Evolutionary conservation across 176 grass and related monocot genomes (phyloP).

Genomic region (Chrysopogon serrulatus): DNA sequence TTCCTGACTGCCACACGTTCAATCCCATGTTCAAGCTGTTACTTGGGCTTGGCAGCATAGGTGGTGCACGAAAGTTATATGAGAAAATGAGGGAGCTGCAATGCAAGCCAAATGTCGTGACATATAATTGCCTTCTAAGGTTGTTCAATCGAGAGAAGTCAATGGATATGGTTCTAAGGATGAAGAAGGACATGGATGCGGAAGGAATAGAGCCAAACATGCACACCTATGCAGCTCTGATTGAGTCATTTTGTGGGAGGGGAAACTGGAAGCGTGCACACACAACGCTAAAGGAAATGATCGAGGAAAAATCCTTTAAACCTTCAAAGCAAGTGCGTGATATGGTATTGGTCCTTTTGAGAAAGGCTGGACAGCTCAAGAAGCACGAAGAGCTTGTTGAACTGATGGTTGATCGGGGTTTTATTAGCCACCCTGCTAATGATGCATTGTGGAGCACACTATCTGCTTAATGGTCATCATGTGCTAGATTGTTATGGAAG

Average conservation of each 20-base stretch:
- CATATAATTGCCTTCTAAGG: conserved; percentile 76
- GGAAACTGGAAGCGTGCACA: conserved; percentile 70
- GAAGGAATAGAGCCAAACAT: conserved; percentile 73
- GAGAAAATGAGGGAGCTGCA: conserved; percentile 72
- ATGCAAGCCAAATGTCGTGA: conserved; percentile 67
- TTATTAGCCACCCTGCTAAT: conserved; percentile 39
- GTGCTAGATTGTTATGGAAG: not conserved
- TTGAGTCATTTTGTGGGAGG: conserved; percentile 62
- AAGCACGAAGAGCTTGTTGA: conserved; percentile 74
- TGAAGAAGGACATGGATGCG: conserved; percentile 78
- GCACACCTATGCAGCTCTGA: conserved; percentile 60
- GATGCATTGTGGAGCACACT: conserved; percentile 36
- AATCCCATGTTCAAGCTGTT: conserved; percentile 76
- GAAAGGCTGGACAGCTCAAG: conserved; percentile 62
- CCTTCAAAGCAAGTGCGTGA: conserved; percentile 46
- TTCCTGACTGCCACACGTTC: conserved; percentile 78
- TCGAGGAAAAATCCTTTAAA: conserved; percentile 75
- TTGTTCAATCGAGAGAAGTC: conserved; percentile 77
- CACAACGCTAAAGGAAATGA: conserved; percentile 54
- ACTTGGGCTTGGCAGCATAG: conserved; percentile 47
- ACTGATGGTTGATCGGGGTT: conserved; percentile 66
- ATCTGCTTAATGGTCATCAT: conserved; percentile 11
- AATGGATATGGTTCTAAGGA: conserved; percentile 92
- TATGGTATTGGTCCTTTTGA: conserved; percentile 61
- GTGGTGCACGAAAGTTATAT: conserved; percentile 55